Base-by-base conservation (phyloP, 495 filamentous ascomycete genomes). In the Cercophora newfieldiana region DNA sequence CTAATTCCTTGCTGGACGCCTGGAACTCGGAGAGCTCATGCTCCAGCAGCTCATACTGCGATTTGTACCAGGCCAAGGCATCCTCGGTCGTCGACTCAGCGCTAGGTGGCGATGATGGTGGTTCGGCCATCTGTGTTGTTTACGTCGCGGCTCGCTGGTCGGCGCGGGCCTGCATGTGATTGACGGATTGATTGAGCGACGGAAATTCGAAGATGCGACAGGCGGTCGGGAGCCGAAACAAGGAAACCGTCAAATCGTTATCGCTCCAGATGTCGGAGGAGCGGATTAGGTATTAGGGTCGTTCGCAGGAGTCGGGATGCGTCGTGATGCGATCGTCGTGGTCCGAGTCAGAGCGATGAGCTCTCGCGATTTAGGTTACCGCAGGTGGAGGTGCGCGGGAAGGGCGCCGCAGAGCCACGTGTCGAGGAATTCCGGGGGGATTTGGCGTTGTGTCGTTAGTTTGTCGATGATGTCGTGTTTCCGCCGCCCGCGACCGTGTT, bases 11-110 rank as follows among this genome's bases (percentile, higher is more conserved):
- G 75, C 93, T 97, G 54, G 92, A 96, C 63, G 90, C 84, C 74
- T 97, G 94, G 75, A 99, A 99, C 69, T 99, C 95, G 60, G 91
- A 86, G 66, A 99, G 86, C 75, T 99, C 95, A 57, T 89, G 82
- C 80, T 96, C 94, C 10, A 99, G 85, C 72, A 92, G 87, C 75
- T 96, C 92, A 82, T 98, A 97, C 77, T 99, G 95, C 49, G 88
- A 77, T 78, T 99, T 98, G 83, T 98, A 98, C 83, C 94, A 96
- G 47, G 89, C 86, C 26, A 97, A 79, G 59, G 93, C 89, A 68
- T 93, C 89, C 73, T 91, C 87, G 31, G 82, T 75, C 26, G 81
- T 85, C 61, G 87, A 79, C 54, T 81, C 78, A 63, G 82, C 83
- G 68, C 78, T 85, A 30, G 87, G 85, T 59, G 84, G 86, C 56